These are phyloP conservation scores for Penstemon newberryi DNA, from an alignment of 257 asterid genomes.

Conservation along the genomic window DNA sequence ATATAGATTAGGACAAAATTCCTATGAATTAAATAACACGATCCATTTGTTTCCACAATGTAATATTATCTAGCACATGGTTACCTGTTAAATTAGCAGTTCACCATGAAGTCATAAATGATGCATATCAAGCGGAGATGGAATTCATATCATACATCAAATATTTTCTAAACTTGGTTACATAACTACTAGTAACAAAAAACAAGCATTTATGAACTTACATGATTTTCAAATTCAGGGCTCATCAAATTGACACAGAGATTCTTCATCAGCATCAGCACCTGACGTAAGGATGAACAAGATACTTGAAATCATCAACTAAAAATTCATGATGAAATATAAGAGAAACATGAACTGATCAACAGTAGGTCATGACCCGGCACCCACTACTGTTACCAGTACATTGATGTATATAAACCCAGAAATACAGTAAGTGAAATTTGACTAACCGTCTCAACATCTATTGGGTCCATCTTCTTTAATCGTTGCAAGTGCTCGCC, in stretches of 20 bases:
- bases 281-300: slow-evolving; percentile 42
- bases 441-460: slow-evolving; percentile 79
- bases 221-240: slow-evolving; percentile 84
- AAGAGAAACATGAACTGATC: slow-evolving; percentile 2
- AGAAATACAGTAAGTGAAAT: background rate
- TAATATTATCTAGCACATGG: background rate
- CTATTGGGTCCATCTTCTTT: slow-evolving; percentile 65
- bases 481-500: slow-evolving; percentile 59
- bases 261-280: slow-evolving; percentile 76
- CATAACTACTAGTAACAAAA: background rate
- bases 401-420: background rate
- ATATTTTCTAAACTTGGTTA: background rate
- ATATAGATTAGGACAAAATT: background rate
- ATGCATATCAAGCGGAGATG: background rate
- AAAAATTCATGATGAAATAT: too few species aligned
- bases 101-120: background rate
- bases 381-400: background rate
- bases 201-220: slow-evolving; percentile 34
- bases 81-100: background rate
- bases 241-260: slow-evolving; percentile 65
- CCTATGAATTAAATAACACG: background rate
- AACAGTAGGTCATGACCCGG: background rate
- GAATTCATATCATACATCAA: background rate
- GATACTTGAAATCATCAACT: background rate
- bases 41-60: background rate